Conservation (phyloP, 1,284 basidiomycete species). For the Trichosporon inkin region DNA sequence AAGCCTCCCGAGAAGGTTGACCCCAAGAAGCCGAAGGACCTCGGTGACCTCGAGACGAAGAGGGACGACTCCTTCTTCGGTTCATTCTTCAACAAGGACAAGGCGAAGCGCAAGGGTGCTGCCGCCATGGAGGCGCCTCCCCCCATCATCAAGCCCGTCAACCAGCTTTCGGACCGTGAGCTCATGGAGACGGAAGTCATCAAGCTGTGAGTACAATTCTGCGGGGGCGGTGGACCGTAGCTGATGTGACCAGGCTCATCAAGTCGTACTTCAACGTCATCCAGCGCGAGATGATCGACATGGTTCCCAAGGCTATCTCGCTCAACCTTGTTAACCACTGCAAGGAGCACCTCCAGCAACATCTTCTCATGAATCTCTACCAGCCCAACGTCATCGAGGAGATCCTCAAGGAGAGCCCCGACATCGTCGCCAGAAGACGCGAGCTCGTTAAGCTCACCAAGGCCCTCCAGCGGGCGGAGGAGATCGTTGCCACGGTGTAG, state of each 20-base stretch:
- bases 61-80: slow-evolving; percentile 92
- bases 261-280: slow-evolving; percentile 95
- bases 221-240: neutral
- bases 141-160: slow-evolving; percentile 82
- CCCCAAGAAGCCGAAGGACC: slow-evolving; percentile 77
- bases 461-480: slow-evolving; percentile 13
- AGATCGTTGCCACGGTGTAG: slow-evolving; percentile 16
- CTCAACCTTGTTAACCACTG: slow-evolving; percentile 86
- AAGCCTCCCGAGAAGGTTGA: slow-evolving; percentile 65
- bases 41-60: slow-evolving; percentile 68
- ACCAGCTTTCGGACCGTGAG: slow-evolving; percentile 84
- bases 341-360: slow-evolving; percentile 64
- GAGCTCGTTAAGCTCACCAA: slow-evolving; percentile 16
- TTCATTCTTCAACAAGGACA: slow-evolving; percentile 73
- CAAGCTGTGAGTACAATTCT: slow-evolving; percentile 61
- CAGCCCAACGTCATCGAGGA: slow-evolving; percentile 86
- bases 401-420: slow-evolving; percentile 76
- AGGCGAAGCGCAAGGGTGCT: slow-evolving; percentile 68
- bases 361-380: slow-evolving; percentile 45
- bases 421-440: slow-evolving; percentile 43
- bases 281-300: slow-evolving; percentile 99
- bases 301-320: slow-evolving; percentile 97
- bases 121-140: slow-evolving; percentile 88
- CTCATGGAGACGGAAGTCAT: slow-evolving; percentile 99
- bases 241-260: slow-evolving; percentile 59